These are phyloP conservation scores for Coemansia sp. DNA, from an alignment of 192 early-diverging fungal genomes.

Conservation along the genomic window DNA sequence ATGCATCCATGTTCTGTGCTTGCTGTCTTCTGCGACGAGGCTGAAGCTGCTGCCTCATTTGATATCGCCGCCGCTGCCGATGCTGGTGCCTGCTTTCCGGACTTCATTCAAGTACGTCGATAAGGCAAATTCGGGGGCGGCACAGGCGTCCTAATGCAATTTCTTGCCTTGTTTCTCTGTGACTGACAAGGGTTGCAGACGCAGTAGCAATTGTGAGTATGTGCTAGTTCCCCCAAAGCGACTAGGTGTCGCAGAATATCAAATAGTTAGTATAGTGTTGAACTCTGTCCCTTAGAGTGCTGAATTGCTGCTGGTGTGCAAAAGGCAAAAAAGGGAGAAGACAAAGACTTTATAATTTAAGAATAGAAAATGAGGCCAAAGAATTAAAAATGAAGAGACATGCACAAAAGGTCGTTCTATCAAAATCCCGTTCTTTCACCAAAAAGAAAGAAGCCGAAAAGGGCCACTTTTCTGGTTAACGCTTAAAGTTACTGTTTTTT, in stretches of 20 bases:
- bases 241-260: background rate
- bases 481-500: background rate
- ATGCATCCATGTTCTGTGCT: background rate
- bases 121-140: background rate
- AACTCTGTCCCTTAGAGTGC: background rate
- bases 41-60: background rate
- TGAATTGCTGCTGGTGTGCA: background rate
- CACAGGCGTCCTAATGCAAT: background rate
- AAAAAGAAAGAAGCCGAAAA: no score
- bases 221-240: background rate
- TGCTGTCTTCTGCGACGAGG: background rate
- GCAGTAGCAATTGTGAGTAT: background rate
- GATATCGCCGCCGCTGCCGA: background rate
- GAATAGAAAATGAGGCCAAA: background rate
- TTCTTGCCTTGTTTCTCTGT: background rate
- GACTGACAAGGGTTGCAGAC: background rate
- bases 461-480: background rate
- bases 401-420: background rate
- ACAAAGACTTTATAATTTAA: background rate
- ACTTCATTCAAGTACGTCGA: conserved; percentile 16
- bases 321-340: background rate
- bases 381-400: background rate
- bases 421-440: no score
- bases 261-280: background rate
- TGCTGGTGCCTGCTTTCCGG: conserved; percentile 29